These are phyloP conservation scores for Pholiota conissans DNA, from an alignment of 768 basidiomycete species.

Conservation along the genomic window DNA sequence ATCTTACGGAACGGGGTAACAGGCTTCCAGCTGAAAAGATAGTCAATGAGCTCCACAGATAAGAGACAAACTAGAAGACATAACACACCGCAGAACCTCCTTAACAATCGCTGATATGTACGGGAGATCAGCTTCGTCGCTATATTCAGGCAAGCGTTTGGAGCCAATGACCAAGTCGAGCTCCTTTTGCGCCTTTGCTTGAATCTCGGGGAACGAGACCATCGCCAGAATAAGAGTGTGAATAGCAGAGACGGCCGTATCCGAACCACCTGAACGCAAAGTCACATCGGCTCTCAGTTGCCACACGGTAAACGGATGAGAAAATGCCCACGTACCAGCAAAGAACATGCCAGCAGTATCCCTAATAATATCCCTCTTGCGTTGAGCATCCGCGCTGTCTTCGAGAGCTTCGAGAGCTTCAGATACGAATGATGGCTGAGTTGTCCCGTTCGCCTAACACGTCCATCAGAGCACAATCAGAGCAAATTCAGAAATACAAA, in stretches of 20 bases:
- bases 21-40: conserved; percentile 5
- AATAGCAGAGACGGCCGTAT: conserved; percentile 15
- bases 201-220: conserved; percentile 9
- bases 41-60: conserved; percentile 1
- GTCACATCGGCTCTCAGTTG: neutral
- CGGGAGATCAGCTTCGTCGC: conserved; percentile 13
- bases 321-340: conserved; percentile 1
- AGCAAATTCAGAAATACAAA: neutral
- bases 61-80: neutral
- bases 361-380: conserved; percentile 13
- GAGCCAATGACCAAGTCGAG: conserved; percentile 13
- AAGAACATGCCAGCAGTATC: conserved; percentile 19
- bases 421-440: conserved; percentile 15
- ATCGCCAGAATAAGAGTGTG: conserved; percentile 16
- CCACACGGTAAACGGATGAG: neutral
- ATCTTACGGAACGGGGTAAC: conserved; percentile 4
- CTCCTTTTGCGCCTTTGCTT: conserved; percentile 18
- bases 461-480: neutral
- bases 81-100: conserved; percentile 16
- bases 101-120: conserved; percentile 16
- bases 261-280: conserved; percentile 9
- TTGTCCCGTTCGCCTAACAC: conserved; percentile 11
- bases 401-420: conserved; percentile 12
- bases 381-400: conserved; percentile 6
- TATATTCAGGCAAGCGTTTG: conserved; percentile 14